Evolutionary conservation across 31 red algal species (phyloP), one percentile per base, ranked within the genome.

Genomic region (Odonthalia washingtoniensis): DNA sequence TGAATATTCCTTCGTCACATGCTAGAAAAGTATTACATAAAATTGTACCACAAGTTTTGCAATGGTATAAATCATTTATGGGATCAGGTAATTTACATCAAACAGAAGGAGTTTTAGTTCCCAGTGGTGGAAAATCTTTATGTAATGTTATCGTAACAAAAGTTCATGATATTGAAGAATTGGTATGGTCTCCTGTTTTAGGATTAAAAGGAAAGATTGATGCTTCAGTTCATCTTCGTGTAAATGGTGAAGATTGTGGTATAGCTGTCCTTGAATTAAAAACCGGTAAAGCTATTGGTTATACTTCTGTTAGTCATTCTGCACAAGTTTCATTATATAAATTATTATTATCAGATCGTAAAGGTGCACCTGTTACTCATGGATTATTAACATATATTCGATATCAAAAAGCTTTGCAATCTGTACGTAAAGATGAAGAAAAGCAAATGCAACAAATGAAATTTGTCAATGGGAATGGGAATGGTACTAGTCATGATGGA

Each of bases 121-220:
- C 38, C 28, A 36, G 39, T 14, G 49, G 80, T 45, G 37, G 70
- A 37, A 76, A 78, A 40, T 49, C 68, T 17, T 65, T 42, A 33
- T 78, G 57, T 37, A 42, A 72, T 57, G 69, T 92, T n/a, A 53
- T 41, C 33, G 81, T 97, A 33, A 76, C 79, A 14, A 70, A 88
- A 6, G 90, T 95, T 32, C 66, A 76, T 33, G 89, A 87, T 44
- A 88, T 98, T 18, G 96, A 98, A 67, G 96, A 98, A 44, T 77
- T 81, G 65, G 80, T 98, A 0, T 98, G 96, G 96, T 94, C 91
- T 38, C 96, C 96, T 2, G 65, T 95, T 38, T 83, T 94, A 69
- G 96, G 96, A 27, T 77, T 98, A 2, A 98, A 98, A 40, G 96
- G 96, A 14, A 96, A 89, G 60, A 84, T 97, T 24, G 95, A 97